Evolutionary conservation across 441 rosid species (phyloP), one percentile per base, ranked within the genome.

Genomic region (Cnidoscolus chayamansa): DNA sequence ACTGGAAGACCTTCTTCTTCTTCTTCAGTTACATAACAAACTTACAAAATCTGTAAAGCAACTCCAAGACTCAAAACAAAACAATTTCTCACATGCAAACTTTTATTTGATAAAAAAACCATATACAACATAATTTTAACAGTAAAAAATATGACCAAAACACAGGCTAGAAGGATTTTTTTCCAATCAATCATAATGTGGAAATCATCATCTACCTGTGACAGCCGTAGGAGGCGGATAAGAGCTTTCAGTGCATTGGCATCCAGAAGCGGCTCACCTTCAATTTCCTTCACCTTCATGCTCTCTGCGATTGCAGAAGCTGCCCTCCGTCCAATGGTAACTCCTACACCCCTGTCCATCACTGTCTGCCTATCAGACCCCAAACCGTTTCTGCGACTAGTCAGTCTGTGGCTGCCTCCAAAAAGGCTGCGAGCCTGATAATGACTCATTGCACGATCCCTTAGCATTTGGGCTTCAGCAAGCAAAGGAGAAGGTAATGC

Each of bases 391-490:
- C 98, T 89, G 32, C 94, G 88, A 80, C 83, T 83, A 75, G 81
- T 84, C 77, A 93, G 76, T 78, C 98, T 83, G 77, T 88, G 97
- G 85, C 86, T 85, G 81, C 89, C 77, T 70, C 96, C 97, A 84
- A 95, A 91, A 72, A 91, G 89, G 79, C 95, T 90, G 40, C 88
- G 97, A 74, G 97, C 97, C 77, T 90, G 97, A 84, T 93, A 93
- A 81, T 93, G 99, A 88, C 98, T 93, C 97, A 87, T 88, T 77
- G 97, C 97, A 66, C 99, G 83, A 81, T 95, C 98, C 79, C 99
- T 86, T 62, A 96, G 90, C 96, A 93, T 86, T 79, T 89, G 97
- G 20, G 97, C 99, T 87, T 95, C 98, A 20, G 97, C 98, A 74
- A 95, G 87, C 77, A 95, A 83, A 62, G 96, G 90, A 69, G 97